Base-by-base conservation (phyloP, 2,329 filamentous ascomycete species). In the Uncinocarpus reesii region DNA sequence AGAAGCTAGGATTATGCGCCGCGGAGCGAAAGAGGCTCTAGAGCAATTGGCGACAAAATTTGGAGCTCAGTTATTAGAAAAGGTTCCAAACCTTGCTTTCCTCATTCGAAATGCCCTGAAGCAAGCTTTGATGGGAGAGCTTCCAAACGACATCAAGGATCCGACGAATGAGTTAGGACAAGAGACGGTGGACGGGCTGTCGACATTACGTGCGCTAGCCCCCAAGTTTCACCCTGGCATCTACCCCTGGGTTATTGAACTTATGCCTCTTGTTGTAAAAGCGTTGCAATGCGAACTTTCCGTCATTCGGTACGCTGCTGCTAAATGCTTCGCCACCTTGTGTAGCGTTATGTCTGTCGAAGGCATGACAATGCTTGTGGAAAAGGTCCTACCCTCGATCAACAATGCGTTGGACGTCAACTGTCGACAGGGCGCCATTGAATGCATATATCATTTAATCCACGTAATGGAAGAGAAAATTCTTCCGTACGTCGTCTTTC, bases 401-500 rank as follows among this genome's bases (percentile, higher is more conserved):
- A 92, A 76, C 70, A 95, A 95, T 58, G 84, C 87, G 1, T 69
- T 93, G 51, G 90, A 98, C 59, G 76, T 95, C 24, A 83, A 86
- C 61, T 84, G 83, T 68, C 83, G 92, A 32, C 92, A 98, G 70
- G 92, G 92, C 53, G 88, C 87, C 4, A 92, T 94, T 49, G 92
- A 98, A 67, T 87, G 81, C 57, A 85, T 98, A 51, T 98, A 98
- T 63, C 92, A 98, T 66, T 73, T 98, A 51, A 98, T 98, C 55
- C 86, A 93, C 52, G 89, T 95, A 44, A 98, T 98, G 92, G 92
- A 94, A 53, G 92, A 96, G 62, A 78, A 80, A 31, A 98, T 98
- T 49, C 70, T 98, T 24, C 92, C 93, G 2, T 98, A 98, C 60
- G 92, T 98, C 54, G 95, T 98, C 59, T 98, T 98, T 79, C 79